These are phyloP conservation scores for Fusarium chaquense DNA, from an alignment of 2,329 filamentous ascomycete genomes.

Conservation along the genomic window DNA sequence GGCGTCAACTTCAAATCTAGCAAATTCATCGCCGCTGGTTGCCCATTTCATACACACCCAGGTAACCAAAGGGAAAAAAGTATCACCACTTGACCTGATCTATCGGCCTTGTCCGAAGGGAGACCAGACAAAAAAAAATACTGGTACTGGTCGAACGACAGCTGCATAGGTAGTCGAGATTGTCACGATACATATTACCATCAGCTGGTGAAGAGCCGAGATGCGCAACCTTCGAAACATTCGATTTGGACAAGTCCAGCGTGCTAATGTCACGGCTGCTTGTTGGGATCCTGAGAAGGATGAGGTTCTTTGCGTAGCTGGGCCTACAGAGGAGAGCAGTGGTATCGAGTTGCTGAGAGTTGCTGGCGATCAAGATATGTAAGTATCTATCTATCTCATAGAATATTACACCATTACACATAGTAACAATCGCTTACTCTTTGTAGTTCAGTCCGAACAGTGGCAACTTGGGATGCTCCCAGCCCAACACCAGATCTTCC, in stretches of 20 bases:
- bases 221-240: constrained; percentile 94
- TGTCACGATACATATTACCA: not conserved
- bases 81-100: constrained; percentile 24
- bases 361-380: constrained; percentile 59
- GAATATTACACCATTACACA: not conserved
- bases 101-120: constrained; percentile 42
- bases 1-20: constrained; percentile 44
- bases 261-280: constrained; percentile 75
- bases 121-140: constrained; percentile 17
- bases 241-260: constrained; percentile 74
- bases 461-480: constrained; percentile 91
- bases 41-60: constrained; percentile 45
- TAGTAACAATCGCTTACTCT: constrained; percentile 28
- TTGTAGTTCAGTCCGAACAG: constrained; percentile 51
- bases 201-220: constrained; percentile 18
- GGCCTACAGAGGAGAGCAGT: constrained; percentile 77
- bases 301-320: constrained; percentile 84
- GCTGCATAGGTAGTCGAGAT: constrained; percentile 26
- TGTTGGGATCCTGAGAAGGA: constrained; percentile 88
- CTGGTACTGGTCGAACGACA: constrained; percentile 43
- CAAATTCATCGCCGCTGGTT: constrained; percentile 39
- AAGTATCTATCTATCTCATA: constrained; percentile 44
- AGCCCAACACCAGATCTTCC: constrained; percentile 80
- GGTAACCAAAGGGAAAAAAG: constrained; percentile 12
- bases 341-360: constrained; percentile 78